A percentile compares a stretch with the other conserved stretches of the same genome.
These are phyloP conservation scores for Collybia sordida DNA, from an alignment of 768 basidiomycete species.

Conservation along the genomic window DNA sequence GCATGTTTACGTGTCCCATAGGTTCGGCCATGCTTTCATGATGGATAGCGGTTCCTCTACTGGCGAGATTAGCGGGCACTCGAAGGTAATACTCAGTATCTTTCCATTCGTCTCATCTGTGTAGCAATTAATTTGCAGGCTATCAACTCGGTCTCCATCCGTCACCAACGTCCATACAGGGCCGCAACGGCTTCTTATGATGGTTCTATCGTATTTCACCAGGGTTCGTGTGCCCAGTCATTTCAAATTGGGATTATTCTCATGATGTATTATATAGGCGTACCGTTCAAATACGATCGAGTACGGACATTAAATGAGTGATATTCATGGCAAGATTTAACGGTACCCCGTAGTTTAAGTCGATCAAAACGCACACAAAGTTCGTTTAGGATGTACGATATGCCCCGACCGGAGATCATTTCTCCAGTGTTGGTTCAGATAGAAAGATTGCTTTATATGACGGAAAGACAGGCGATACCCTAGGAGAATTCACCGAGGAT, in stretches of 20 bases:
- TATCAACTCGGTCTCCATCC: slow-evolving; percentile 86
- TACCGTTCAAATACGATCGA: slow-evolving; percentile 90
- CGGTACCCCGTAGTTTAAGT: no score
- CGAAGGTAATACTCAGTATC: slow-evolving; percentile 57
- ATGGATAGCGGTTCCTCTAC: slow-evolving; percentile 81
- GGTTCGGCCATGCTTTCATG: slow-evolving; percentile 84
- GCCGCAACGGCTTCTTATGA: slow-evolving; percentile 91
- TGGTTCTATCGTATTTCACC: slow-evolving; percentile 75
- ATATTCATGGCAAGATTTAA: no score
- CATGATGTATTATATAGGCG: slow-evolving; percentile 39
- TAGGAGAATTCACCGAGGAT: slow-evolving; percentile 64
- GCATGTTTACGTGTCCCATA: slow-evolving; percentile 24
- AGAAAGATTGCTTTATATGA: slow-evolving; percentile 86
- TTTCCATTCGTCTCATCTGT: not conserved
- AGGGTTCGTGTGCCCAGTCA: slow-evolving; percentile 44
- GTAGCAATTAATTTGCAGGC: slow-evolving; percentile 37
- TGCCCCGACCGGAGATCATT: slow-evolving; percentile 76
- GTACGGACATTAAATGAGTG: slow-evolving; percentile 34
- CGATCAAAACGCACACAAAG: slow-evolving; percentile 85
- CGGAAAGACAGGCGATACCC: slow-evolving; percentile 81
- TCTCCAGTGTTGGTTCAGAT: slow-evolving; percentile 90
- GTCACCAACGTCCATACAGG: slow-evolving; percentile 86
- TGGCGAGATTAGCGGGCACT: slow-evolving; percentile 88
- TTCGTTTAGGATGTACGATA: slow-evolving; percentile 92
- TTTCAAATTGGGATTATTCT: not conserved